phyloP scores from a whole-genome alignment of 805 yeast species.

The Saitoella complicata region DNA sequence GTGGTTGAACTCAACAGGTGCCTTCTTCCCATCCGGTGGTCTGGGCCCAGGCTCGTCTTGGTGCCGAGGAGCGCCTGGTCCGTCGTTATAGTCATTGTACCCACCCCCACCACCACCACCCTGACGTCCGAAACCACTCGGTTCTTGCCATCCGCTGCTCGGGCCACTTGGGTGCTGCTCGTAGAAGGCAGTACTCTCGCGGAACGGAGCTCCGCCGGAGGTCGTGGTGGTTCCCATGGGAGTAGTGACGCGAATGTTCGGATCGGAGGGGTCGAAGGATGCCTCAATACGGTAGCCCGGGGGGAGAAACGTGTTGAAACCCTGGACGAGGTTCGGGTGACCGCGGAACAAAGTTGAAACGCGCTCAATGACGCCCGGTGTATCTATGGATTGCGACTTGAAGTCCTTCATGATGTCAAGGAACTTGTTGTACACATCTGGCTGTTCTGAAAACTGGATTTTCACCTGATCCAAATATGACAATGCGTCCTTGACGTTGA shows the following conservation, averaged over 20 bases:
- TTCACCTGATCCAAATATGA: slow-evolving; percentile 93
- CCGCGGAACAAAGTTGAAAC: slow-evolving; percentile 85
- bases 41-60: neutral
- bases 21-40: slow-evolving; percentile 2
- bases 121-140: no score
- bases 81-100: no score
- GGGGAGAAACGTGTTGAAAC: slow-evolving; percentile 93
- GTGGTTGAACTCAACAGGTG: slow-evolving; percentile 86
- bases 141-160: no score
- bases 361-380: slow-evolving; percentile 96
- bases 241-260: slow-evolving; percentile 82
- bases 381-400: slow-evolving; percentile 55
- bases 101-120: no score
- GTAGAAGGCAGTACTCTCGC: neutral
- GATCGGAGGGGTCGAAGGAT: slow-evolving; percentile 72
- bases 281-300: slow-evolving; percentile 79
- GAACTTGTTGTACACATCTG: slow-evolving; percentile 91
- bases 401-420: slow-evolving; percentile 98
- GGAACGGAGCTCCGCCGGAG: neutral
- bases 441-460: slow-evolving; percentile 76
- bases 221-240: slow-evolving; percentile 75
- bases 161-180: no score
- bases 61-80: no score
- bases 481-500: slow-evolving; percentile 91
- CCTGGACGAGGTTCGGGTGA: slow-evolving; percentile 82